Evolutionary conservation across 106 monocot genomes (phyloP), one percentile per base, ranked within the genome.

Genomic region (Phalaenopsis aphrodite): DNA sequence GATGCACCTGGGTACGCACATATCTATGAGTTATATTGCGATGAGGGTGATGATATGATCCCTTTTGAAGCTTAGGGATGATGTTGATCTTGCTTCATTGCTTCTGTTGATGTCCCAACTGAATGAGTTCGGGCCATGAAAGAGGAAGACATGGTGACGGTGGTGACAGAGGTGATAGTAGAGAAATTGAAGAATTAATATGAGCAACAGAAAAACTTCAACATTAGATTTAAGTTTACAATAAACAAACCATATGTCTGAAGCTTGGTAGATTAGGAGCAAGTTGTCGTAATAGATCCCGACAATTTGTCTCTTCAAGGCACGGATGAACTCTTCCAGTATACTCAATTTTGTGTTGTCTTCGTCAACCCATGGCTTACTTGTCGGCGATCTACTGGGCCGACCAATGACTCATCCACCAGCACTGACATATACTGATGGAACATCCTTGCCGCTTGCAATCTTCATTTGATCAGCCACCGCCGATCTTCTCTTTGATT

Each of bases 331-430:
- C 93, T 93, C 65, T 93, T 93, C 56, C 90, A 88, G 81, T 93
- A 90, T 42, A 90, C 90, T 39, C 86, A 90, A 80, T 93, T 90
- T 75, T 93, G 93, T 79, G 90, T 90, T 47, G 93, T 90, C 72
- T 93, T 93, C 85, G 90, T 93, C 80, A 93, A 93, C 75, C 93
- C 93, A 42, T 93, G 92, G 92, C 12, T 92, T 92, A 72, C 92
- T 92, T 37, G 75, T 69, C 38, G 86, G 92, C 5, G 92, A 92
- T 58, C 77, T 92, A 72, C 92, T 92, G 42, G 92, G 88, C 76
- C 42, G 77, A 14, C 92, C 92, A 21, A 69, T 92, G 89, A 89
- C 88, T 72, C 92, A 88, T 79, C 92, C 92, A 14, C 92, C 92
- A 30, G 30, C 30, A 30, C 30, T 30, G 30, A 30, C 30, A 30